Conservation (phyloP, 129 eudicot species). For the Rutidosis leptorrhynchoides region DNA sequence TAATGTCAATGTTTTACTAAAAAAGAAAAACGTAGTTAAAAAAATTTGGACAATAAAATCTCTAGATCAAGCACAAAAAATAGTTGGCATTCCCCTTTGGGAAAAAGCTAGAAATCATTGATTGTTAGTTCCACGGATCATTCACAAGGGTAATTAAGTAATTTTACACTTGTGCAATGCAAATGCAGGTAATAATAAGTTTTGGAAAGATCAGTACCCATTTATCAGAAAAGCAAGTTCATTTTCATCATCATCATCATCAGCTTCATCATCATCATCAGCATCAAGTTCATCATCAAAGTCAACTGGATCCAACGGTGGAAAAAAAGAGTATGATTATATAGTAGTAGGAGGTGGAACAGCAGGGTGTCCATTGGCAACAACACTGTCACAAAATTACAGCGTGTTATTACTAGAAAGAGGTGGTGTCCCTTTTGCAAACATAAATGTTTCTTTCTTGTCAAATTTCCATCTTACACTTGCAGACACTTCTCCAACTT, state of each 20-base stretch:
- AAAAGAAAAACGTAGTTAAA: too few species aligned
- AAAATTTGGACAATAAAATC: too few species aligned
- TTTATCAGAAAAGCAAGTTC: conserved; percentile 72
- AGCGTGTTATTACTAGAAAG: conserved; percentile 76
- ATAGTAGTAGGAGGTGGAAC: conserved; percentile 95
- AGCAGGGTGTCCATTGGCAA: conserved; percentile 94
- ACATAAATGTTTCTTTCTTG: conserved; percentile 63
- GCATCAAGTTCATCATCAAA: conserved; percentile 31
- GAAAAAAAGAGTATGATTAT: conserved; percentile 49
- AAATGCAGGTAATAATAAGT: conserved; percentile 43
- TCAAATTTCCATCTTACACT: conserved; percentile 76
- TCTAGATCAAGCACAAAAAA: neutral
- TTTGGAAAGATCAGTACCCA: conserved; percentile 51
- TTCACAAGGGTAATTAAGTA: conserved; percentile 10
- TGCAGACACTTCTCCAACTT: conserved; percentile 63
- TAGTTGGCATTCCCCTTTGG: neutral
- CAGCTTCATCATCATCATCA: conserved; percentile 32
- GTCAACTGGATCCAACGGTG: conserved; percentile 36
- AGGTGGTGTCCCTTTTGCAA: conserved; percentile 95
- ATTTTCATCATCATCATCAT: conserved; percentile 40
- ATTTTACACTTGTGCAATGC: conserved; percentile 9
- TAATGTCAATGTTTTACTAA: neutral
- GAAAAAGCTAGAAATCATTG: conserved; percentile 21
- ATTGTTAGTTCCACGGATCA: neutral
- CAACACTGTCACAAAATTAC: conserved; percentile 77